A percentile compares a stretch with the other conserved stretches of the same genome.
These are phyloP conservation scores for Verticillium zaregamsianum DNA, from an alignment of 2,329 filamentous ascomycete genomes.

Conservation along the genomic window DNA sequence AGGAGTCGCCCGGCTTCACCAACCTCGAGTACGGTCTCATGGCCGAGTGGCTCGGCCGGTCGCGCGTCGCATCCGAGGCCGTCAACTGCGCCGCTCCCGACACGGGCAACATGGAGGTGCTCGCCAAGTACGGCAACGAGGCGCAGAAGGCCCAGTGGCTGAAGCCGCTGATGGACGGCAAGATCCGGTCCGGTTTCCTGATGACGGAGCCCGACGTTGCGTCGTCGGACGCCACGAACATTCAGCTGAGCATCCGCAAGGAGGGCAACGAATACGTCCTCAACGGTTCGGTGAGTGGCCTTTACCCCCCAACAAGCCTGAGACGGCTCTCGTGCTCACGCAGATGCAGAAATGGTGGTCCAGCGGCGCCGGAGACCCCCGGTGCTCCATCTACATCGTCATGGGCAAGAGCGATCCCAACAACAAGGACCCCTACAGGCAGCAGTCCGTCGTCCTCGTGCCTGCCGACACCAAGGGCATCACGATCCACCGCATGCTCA, in stretches of 20 bases:
- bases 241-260: constrained; percentile 73
- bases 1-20: constrained; percentile 87
- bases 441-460: constrained; percentile 91
- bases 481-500: constrained; percentile 90
- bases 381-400: constrained; percentile 91
- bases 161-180: constrained; percentile 72
- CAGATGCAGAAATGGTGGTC: constrained; percentile 91
- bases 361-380: constrained; percentile 86
- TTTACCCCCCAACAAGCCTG: no score
- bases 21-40: constrained; percentile 98
- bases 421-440: constrained; percentile 75
- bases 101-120: constrained; percentile 92
- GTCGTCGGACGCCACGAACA: constrained; percentile 89
- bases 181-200: constrained; percentile 85
- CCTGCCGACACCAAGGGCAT: constrained; percentile 77
- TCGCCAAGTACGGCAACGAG: constrained; percentile 86
- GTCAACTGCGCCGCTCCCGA: constrained; percentile 89
- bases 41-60: constrained; percentile 93
- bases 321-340: not conserved
- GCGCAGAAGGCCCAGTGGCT: constrained; percentile 84
- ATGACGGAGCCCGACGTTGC: constrained; percentile 93
- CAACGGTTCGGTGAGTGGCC: constrained; percentile 67
- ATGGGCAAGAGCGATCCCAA: constrained; percentile 87
- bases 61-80: constrained; percentile 75
- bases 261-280: constrained; percentile 88